These are phyloP conservation scores for Colletotrichum sp. DNA, from an alignment of 2,329 filamentous ascomycete genomes.

Conservation along the genomic window DNA sequence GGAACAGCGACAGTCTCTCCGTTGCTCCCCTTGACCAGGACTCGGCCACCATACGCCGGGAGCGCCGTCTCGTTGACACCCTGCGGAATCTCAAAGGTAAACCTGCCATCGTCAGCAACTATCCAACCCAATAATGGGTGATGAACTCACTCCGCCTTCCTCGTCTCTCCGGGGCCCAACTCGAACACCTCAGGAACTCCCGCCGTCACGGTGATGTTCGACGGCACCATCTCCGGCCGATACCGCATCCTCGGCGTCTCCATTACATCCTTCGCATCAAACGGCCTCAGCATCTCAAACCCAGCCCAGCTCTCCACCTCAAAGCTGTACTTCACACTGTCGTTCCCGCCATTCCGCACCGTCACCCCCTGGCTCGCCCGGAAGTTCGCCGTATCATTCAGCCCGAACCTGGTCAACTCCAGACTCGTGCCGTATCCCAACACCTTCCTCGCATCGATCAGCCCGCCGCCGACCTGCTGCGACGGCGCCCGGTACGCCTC, in stretches of 20 bases:
- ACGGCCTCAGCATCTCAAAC: slow-evolving; percentile 26
- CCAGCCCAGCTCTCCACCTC: slow-evolving; percentile 16
- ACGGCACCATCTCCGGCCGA: slow-evolving; percentile 23
- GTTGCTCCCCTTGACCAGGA: slow-evolving; percentile 33
- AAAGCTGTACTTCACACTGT: slow-evolving; percentile 2
- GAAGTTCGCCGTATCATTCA: slow-evolving; percentile 48
- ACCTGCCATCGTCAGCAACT: neutral
- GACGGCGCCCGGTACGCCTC: slow-evolving; percentile 31
- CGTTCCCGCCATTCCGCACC: neutral
- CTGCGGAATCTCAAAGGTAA: slow-evolving; percentile 28
- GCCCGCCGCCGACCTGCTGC: slow-evolving; percentile 44
- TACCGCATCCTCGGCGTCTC: slow-evolving; percentile 21
- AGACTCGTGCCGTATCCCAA: slow-evolving; percentile 37
- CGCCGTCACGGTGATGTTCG: slow-evolving; percentile 13
- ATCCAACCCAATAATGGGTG: neutral
- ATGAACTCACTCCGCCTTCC: neutral
- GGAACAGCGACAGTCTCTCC: slow-evolving; percentile 37
- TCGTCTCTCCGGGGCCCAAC: neutral
- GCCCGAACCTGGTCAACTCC: slow-evolving; percentile 37
- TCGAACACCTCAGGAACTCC: slow-evolving; percentile 21
- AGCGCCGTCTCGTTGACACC: slow-evolving; percentile 31
- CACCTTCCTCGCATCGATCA: slow-evolving; percentile 43
- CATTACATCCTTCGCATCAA: neutral
- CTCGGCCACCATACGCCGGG: slow-evolving; percentile 37
- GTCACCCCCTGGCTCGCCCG: slow-evolving; percentile 7